Evolutionary conservation across 257 asterid species (phyloP), one percentile per base, ranked within the genome.

Genomic region (Anisodus acutangulus): DNA sequence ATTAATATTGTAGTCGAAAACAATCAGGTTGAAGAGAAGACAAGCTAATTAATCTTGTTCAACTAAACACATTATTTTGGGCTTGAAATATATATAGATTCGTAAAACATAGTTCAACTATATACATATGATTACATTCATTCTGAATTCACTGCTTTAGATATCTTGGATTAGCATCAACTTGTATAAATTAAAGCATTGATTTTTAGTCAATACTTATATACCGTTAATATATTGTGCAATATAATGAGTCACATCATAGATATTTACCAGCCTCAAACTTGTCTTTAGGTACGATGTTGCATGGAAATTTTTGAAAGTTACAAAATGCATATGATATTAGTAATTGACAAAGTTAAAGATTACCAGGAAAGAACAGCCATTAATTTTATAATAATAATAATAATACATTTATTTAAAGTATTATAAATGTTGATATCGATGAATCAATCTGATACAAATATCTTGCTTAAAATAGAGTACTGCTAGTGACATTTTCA

Each of bases 221-320:
- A 26, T 68, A 63, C 13, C 39, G 49, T 39, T 39, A 69, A 16
- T 3, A 39, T 16, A 69, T 16, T 1, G 2, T 41, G 53, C 7
- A 69, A 69, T 16, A 41, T 16, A 63, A 70, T 9, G 4, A 41
- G 55, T 43, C 55, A 41, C 31, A 45, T 41, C 55, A 16, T 69
- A 1, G 51, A 37, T 67, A 41, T 6, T 8, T 60, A 60, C 67
- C 76, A 3, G 51, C 76, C 1, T 67, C 76, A 8, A 64, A 64
- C 71, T 70, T 9, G 55, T 45, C 80, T 71, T 45, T 71, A 17
- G 35, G 4, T 41, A 70, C 17, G 35, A 70, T 70, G 55, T 41
- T 70, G 55, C 55, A 41, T 70, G 79, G 79, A 71, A 45, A 45
- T 9, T 45, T 45, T n/a, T 19, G 79, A n/a, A 71, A 45, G 58